Evolutionary conservation across 1,284 basidiomycete genomes (phyloP), one percentile per base, ranked within the genome.

Genomic region (Puccinia horiana): DNA sequence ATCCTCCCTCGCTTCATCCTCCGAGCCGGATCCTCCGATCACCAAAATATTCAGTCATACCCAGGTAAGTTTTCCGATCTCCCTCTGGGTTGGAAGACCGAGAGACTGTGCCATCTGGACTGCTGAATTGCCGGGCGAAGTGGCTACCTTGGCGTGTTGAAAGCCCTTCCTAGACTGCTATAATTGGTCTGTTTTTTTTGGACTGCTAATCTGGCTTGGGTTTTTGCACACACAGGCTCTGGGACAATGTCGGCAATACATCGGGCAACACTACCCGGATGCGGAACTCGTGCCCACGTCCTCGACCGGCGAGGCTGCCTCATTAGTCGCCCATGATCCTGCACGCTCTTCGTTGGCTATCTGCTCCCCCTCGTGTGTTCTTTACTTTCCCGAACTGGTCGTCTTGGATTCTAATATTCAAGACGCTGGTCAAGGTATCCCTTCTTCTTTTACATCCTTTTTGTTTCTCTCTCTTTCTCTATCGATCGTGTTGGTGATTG

Each of bases 401-500:
- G 54, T 81, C 40, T 35, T 81, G n/a, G 65, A 72, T 49, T 37
- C 18, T 5, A 61, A 63, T 42, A 81, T 81, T 5, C 78, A 80
- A 73, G 78, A 80, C 44, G 52, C 65, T 44, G 67, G 67, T 8
- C 52, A 47, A 80, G 49, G 78, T 81, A 70, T n/a, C n/a, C n/a
- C 49, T 52, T 16, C 44, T 44, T 16, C 44, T 44, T 16, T 44
- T 44, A 44, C 44, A 44, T 16, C 16, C 44, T 44, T 44, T 44
- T 8, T 8, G 8, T 44, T 16, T 44, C 44, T 44, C 44, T 44
- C n/a, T n/a, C n/a, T n/a, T n/a, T n/a, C n/a, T n/a, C n/a, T n/a
- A n/a, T n/a, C n/a, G n/a, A n/a, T n/a, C n/a, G n/a, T n/a, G n/a
- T n/a, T n/a, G n/a, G n/a, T n/a, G n/a, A n/a, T n/a, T 44, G 44